Conservation (phyloP, 2,329 filamentous ascomycete genomes). For the Balansia obtecta region DNA sequence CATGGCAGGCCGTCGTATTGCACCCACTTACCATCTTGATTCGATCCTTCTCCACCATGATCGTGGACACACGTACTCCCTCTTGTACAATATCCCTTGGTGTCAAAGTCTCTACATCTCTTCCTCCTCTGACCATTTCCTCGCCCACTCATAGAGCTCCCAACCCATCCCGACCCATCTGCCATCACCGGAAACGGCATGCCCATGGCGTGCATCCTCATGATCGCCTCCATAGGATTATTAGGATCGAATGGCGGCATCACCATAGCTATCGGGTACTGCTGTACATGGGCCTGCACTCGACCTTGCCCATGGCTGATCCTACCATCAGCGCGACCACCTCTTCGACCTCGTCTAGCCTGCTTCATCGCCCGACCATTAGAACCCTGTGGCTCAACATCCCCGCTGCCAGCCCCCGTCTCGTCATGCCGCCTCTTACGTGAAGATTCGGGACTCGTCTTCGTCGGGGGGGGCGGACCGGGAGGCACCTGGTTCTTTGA, state of each 20-base stretch:
- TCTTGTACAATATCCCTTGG: constrained; percentile 57
- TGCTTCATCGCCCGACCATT: constrained; percentile 42
- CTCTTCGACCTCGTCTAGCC: constrained; percentile 38
- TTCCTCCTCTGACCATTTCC: constrained; percentile 15
- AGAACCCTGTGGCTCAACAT: background rate
- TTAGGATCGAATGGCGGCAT: constrained; percentile 41
- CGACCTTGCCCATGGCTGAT: background rate
- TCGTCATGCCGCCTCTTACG: constrained; percentile 26
- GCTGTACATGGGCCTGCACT: constrained; percentile 8
- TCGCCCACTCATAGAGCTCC: constrained; percentile 7
- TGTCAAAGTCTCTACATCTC: constrained; percentile 59
- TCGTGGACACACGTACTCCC: constrained; percentile 57
- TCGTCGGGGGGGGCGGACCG: background rate
- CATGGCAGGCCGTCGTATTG: too few species aligned
- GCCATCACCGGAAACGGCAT: constrained; percentile 28
- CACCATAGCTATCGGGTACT: constrained; percentile 4
- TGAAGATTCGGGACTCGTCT: constrained; percentile 8
- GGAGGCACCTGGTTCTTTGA: background rate
- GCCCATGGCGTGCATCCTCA: constrained; percentile 48
- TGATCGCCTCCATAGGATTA: constrained; percentile 48
- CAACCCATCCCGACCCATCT: constrained; percentile 18
- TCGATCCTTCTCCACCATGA: constrained; percentile 34
- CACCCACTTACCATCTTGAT: constrained; percentile 16
- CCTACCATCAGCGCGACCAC: constrained; percentile 14
- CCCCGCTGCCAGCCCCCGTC: constrained; percentile 7